phyloP scores from a whole-genome alignment of 129 eudicot genomes.

The Helichrysum umbraculigerum region DNA sequence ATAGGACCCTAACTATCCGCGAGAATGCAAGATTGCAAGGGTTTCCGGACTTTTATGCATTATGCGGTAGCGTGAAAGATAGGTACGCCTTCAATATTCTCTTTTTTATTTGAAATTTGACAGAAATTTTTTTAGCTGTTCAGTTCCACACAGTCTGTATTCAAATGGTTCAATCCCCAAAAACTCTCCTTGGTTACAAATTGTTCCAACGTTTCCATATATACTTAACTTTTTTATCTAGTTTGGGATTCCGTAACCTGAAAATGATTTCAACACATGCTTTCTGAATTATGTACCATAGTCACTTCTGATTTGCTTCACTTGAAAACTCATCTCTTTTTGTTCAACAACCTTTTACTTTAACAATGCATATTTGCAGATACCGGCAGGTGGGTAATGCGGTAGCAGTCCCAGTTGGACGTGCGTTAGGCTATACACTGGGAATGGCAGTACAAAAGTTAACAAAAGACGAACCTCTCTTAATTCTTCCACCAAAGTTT shows the following conservation, averaged over 20 bases:
- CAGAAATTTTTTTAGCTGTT: background rate
- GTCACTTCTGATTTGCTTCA: too few relatives aligned
- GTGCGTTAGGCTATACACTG: constrained; percentile 57
- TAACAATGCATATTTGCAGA: constrained; percentile 20
- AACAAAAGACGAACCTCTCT: constrained; percentile 42
- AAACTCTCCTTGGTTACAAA: too few relatives aligned
- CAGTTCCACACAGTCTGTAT: background rate
- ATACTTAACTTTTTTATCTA: too few relatives aligned
- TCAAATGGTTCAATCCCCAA: background rate
- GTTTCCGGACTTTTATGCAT: constrained; percentile 55
- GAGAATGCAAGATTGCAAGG: constrained; percentile 69
- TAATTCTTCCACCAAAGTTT: constrained; percentile 59
- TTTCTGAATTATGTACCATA: too few relatives aligned
- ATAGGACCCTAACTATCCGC: constrained; percentile 52
- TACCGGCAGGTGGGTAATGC: constrained; percentile 74
- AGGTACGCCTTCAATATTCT: constrained; percentile 29
- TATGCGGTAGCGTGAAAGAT: constrained; percentile 51
- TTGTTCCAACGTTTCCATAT: too few relatives aligned
- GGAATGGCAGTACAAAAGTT: constrained; percentile 52
- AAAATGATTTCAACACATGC: background rate
- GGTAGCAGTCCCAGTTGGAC: constrained; percentile 66
- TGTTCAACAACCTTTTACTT: background rate
- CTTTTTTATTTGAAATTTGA: background rate
- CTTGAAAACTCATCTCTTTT: background rate
- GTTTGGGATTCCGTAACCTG: background rate